These are phyloP conservation scores for Candida methanosorbosa DNA, from an alignment of 805 yeast genomes.

Conservation along the genomic window DNA sequence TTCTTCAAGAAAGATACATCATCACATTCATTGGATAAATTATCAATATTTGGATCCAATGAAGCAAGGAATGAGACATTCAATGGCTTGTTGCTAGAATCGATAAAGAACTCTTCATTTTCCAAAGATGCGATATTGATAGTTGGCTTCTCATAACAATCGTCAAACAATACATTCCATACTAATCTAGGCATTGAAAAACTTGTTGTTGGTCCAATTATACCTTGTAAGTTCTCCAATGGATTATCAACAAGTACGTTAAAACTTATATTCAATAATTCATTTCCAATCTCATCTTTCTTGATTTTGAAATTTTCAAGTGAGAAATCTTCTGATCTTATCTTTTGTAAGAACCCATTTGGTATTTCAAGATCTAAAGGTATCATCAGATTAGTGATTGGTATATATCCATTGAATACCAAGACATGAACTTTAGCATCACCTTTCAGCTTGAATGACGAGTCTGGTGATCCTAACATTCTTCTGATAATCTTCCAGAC, in stretches of 20 bases:
- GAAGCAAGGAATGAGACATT: conserved; percentile 8
- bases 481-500: conserved; percentile 24
- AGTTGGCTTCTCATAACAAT: conserved; percentile 23
- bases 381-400: conserved; percentile 21
- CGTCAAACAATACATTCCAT: conserved; percentile 29
- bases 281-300: conserved; percentile 2
- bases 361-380: conserved; percentile 23
- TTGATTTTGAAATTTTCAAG: conserved; percentile 17
- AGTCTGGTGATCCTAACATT: conserved; percentile 21
- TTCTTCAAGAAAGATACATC: not conserved
- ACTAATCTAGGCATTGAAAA: conserved; percentile 24
- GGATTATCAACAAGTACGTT: not conserved
- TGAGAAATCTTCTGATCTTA: conserved; percentile 12
- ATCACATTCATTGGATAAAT: conserved; percentile 7
- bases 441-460: conserved; percentile 24
- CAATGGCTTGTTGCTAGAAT: not conserved
- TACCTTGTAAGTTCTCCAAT: not conserved
- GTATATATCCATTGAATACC: conserved; percentile 24
- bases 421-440: conserved; percentile 22
- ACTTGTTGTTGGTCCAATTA: not conserved
- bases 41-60: conserved; percentile 3
- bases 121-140: conserved; percentile 20
- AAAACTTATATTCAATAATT: not conserved
- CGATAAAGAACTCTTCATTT: conserved; percentile 8
- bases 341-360: conserved; percentile 12